phyloP scores from a whole-genome alignment of 305 asterid species.

The Fraxinus sp. region DNA sequence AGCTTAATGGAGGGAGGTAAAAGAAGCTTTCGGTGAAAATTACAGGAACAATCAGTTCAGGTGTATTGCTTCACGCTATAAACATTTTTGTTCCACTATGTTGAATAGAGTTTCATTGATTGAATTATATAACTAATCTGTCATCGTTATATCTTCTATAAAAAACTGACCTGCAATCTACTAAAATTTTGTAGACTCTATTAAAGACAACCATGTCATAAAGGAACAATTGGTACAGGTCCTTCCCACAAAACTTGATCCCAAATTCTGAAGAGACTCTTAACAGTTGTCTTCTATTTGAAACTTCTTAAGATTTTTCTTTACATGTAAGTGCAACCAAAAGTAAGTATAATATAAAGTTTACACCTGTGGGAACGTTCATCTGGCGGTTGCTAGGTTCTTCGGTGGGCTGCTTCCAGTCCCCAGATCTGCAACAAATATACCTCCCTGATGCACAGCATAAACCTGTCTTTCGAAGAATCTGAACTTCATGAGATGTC shows the following conservation, averaged over 20 bases:
- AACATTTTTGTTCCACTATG: not conserved
- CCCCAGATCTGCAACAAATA: conserved; percentile 53
- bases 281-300: not conserved
- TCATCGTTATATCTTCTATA: not conserved
- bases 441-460: conserved; percentile 77
- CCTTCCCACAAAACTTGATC: not conserved
- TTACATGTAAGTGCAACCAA: not conserved
- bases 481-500: conserved; percentile 64
- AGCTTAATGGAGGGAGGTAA: not conserved
- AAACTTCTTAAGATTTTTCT: not conserved
- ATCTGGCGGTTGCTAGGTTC: conserved; percentile 72
- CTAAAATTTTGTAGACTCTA: not conserved
- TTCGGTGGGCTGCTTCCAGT: conserved; percentile 46
- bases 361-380: conserved; percentile 76
- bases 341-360: not conserved
- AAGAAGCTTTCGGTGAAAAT: not conserved
- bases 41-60: not conserved
- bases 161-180: not conserved
- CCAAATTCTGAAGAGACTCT: not conserved
- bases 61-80: not conserved
- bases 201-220: not conserved
- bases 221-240: not conserved
- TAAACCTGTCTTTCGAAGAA: conserved; percentile 73
- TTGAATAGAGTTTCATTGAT: not conserved
- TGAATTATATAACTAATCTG: not conserved